Base-by-base conservation (phyloP, 2,329 filamentous ascomycete species). In the Cylindrodendrum hubeiense region DNA sequence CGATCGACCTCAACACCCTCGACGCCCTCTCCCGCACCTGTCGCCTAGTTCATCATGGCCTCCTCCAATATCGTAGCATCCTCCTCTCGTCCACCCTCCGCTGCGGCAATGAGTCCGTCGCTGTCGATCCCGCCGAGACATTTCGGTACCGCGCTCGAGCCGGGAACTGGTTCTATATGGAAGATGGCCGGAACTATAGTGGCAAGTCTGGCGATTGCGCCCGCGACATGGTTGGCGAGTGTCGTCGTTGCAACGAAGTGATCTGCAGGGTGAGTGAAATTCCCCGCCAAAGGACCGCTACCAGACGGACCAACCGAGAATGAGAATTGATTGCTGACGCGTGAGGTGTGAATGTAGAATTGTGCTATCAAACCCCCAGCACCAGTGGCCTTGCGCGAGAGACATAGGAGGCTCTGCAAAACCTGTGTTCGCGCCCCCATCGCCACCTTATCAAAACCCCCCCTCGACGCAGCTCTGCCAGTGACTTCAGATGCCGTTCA, bases 331-430 rank as follows among this genome's bases (percentile, higher is more conserved):
- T 67, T 66, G 34, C 65, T 73, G 43, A 68, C 41, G 12, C n/a
- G 15, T n/a, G 41, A 10, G 15, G 10, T 39, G 19, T 28, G 37
- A 22, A 7, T 49, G 56, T 78, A 97, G 94, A 98, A 98, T 73
- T 98, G 95, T 79, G 91, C 91, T 6, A 91, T 93, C 74, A 97
- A 98, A 79, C 90, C 92, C 0, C 94, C 93, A 1, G 88, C 91
- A 3, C 84, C 86, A 2, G 83, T 86, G 33, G 85, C 89, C 22
- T 85, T 97, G 39, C 90, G 89, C 44, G 88, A 91, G 66, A 90
- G 95, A 41, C 91, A 97, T 77, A 92, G 95, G 53, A 89, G 95
- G 22, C 86, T 98, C 4, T 98, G 95, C 77, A 85, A 85, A 8
- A 86, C 89, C 10, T 98, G 95, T 77, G 86, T 89, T 30, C 90